These are phyloP conservation scores for Rhododendron kiyosumense DNA, from an alignment of 148 eudicot species.

Conservation along the genomic window DNA sequence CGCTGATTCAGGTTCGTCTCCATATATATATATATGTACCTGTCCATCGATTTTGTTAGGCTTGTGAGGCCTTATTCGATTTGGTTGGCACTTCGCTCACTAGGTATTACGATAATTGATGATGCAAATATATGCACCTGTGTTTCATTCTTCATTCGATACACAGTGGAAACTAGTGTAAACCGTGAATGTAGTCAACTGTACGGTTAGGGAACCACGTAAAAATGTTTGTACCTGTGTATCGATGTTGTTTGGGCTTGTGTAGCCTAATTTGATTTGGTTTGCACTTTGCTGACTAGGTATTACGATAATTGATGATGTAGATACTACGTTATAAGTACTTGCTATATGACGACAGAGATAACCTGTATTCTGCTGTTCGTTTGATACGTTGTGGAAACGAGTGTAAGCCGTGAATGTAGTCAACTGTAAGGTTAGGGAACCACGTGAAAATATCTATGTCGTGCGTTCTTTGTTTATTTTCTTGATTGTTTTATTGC, in stretches of 20 bases:
- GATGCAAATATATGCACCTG: not conserved
- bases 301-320: too few species aligned
- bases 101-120: not conserved
- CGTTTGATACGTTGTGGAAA: too few species aligned
- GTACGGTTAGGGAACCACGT: too few species aligned
- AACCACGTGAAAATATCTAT: not conserved
- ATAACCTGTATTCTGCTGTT: too few species aligned
- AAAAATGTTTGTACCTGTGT: too few species aligned
- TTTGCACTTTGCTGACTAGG: too few species aligned
- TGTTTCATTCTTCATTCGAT: not conserved
- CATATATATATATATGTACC: not conserved
- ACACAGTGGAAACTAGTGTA: not conserved
- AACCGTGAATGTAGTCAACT: not conserved
- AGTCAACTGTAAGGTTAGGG: not conserved
- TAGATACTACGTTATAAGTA: too few species aligned
- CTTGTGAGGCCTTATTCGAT: not conserved
- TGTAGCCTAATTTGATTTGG: too few species aligned
- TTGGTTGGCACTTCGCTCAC: not conserved
- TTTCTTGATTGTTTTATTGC: not conserved
- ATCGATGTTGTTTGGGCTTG: too few species aligned
- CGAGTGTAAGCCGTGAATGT: too few species aligned
- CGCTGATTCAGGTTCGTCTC: constrained; percentile 54
- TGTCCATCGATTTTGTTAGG: not conserved
- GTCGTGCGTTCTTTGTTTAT: not conserved
- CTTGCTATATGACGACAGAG: too few species aligned